Evolutionary conservation across 2,329 filamentous ascomycete genomes (phyloP).

Genomic region (Aspergillus piperis): DNA sequence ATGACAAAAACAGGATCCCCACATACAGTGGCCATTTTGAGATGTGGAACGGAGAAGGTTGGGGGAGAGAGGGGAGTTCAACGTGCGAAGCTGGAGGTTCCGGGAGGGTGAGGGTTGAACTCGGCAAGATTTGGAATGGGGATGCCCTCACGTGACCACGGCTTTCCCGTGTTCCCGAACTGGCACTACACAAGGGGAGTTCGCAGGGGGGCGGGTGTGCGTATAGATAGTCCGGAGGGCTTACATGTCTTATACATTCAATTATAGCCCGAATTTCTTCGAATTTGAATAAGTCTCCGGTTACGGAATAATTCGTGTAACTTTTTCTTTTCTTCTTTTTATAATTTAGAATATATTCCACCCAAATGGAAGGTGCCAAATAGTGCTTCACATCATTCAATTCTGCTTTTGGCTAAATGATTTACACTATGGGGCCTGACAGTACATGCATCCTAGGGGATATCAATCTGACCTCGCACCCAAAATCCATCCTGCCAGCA

Average conservation of each 20-base stretch:
- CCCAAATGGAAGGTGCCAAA: not conserved
- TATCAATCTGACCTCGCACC: conserved; percentile 32
- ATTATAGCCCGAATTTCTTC: too few relatives aligned
- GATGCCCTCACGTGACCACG: conserved; percentile 33
- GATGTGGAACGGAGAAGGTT: conserved; percentile 28
- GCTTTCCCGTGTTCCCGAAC: conserved; percentile 31
- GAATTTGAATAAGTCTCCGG: not conserved
- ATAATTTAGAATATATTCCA: too few relatives aligned
- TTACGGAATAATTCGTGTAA: not conserved
- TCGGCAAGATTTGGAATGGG: conserved; percentile 43
- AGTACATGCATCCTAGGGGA: conserved; percentile 26
- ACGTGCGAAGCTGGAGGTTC: conserved; percentile 38
- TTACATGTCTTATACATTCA: too few relatives aligned
- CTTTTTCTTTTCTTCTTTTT: too few relatives aligned
- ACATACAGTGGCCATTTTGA: conserved; percentile 49
- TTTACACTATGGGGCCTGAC: conserved; percentile 37
- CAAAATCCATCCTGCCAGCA: conserved; percentile 34
- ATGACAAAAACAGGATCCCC: conserved; percentile 1
- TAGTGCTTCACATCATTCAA: conserved; percentile 21
- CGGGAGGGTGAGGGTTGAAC: conserved; percentile 37
- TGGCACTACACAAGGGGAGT: conserved; percentile 15
- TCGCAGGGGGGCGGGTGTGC: not conserved
- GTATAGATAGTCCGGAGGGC: not conserved
- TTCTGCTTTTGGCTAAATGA: conserved; percentile 36
- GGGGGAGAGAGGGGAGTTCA: conserved; percentile 34